These are phyloP conservation scores for Phytophthora tubulina DNA, from an alignment of 352 stramenopile species.

Conservation along the genomic window DNA sequence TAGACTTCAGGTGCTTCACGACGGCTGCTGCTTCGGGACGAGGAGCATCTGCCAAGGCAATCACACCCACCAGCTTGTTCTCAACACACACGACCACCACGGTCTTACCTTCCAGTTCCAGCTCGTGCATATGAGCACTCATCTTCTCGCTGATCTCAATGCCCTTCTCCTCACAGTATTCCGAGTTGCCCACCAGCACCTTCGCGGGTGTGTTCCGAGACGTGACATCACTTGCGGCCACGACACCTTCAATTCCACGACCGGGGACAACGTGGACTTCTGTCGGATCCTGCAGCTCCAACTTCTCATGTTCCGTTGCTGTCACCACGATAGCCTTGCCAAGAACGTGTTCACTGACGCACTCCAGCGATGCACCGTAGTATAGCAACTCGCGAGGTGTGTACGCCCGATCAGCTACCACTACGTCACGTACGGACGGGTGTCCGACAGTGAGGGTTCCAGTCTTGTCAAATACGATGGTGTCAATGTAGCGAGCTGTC, in stretches of 20 bases:
- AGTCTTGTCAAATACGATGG: conserved; percentile 95
- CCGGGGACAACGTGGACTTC: conserved; percentile 83
- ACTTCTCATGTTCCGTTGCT: conserved; percentile 79
- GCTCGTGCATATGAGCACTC: conserved; percentile 78
- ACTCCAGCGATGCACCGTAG: conserved; percentile 83
- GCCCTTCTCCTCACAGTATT: conserved; percentile 84
- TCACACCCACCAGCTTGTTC: conserved; percentile 73
- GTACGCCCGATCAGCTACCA: conserved; percentile 72
- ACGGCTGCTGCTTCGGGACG: conserved; percentile 78
- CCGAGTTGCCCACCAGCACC: conserved; percentile 82
- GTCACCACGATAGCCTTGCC: conserved; percentile 86
- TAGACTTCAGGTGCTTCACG: conserved; percentile 80
- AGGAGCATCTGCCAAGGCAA: conserved; percentile 81
- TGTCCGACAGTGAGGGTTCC: conserved; percentile 91
- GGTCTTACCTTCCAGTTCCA: conserved; percentile 89
- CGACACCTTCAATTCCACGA: conserved; percentile 78
- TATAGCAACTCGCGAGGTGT: conserved; percentile 80
- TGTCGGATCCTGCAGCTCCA: conserved; percentile 74
- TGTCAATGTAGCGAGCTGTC: conserved; percentile 85
- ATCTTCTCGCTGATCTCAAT: conserved; percentile 74
- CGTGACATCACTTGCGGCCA: conserved; percentile 41
- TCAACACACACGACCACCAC: conserved; percentile 85
- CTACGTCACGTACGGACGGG: conserved; percentile 82
- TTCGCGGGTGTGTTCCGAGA: conserved; percentile 33
- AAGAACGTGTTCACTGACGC: conserved; percentile 87